A percentile compares a stretch with the other conserved stretches of the same genome.
Conservation (phyloP, 139 green algal genomes). For the Chlorella sp. region DNA sequence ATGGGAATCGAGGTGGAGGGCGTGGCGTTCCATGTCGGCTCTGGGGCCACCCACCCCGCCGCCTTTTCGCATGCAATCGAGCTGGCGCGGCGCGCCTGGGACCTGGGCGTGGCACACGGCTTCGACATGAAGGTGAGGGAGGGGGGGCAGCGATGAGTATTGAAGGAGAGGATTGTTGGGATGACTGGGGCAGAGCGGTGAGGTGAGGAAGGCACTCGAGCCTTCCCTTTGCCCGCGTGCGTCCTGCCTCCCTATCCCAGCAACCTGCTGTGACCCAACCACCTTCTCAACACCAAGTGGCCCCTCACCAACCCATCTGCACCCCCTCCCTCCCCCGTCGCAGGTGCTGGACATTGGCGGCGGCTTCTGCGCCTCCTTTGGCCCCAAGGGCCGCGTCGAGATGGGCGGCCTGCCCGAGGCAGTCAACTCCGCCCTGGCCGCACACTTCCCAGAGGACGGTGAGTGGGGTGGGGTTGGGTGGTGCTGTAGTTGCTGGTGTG, state of each 20-base stretch:
- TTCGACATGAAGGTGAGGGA: conserved; percentile 31
- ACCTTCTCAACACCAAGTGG: too few relatives aligned
- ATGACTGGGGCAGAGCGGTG: too few relatives aligned
- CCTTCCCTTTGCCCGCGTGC: too few relatives aligned
- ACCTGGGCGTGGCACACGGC: conserved; percentile 9
- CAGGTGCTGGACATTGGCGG: conserved; percentile 95
- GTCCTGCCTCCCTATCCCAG: too few relatives aligned
- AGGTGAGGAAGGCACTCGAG: too few relatives aligned
- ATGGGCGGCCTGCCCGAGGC: conserved; percentile 77
- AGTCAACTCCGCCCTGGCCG: conserved; percentile 86
- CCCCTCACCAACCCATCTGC: neutral
- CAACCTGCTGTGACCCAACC: too few relatives aligned
- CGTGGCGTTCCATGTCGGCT: conserved; percentile 96
- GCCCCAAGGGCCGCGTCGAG: conserved; percentile 27
- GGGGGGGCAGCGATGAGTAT: too few relatives aligned
- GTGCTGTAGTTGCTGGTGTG: too few relatives aligned
- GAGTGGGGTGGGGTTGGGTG: neutral
- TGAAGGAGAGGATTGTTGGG: too few relatives aligned
- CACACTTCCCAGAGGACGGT: conserved; percentile 79
- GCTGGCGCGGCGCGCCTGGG: conserved; percentile 64
- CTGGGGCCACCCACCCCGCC: conserved; percentile 58
- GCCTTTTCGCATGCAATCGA: conserved; percentile 57
- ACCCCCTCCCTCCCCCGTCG: neutral
- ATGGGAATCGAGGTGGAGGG: conserved; percentile 82
- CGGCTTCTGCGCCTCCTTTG: conserved; percentile 81